These are phyloP conservation scores for Lactifluus pinguis DNA, from an alignment of 768 basidiomycete species.

Conservation along the genomic window DNA sequence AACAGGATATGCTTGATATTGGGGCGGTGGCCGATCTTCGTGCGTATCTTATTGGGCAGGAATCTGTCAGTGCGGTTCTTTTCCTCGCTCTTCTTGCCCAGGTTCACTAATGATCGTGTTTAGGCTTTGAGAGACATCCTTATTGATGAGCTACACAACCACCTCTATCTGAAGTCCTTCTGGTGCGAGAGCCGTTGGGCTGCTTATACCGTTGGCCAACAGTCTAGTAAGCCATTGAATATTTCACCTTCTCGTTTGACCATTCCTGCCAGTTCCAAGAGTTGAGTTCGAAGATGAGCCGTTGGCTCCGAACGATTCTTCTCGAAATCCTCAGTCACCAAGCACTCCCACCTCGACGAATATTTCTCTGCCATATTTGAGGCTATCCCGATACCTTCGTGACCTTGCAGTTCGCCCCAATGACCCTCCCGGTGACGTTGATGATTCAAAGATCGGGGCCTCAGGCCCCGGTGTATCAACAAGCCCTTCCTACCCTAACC, in stretches of 20 bases:
- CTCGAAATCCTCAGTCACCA: conserved; percentile 24
- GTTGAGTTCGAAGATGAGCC: conserved; percentile 55
- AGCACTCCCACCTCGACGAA: conserved; percentile 35
- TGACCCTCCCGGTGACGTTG: conserved; percentile 63
- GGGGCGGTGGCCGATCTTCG: conserved; percentile 89
- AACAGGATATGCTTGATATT: conserved; percentile 87
- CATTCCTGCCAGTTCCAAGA: conserved; percentile 42
- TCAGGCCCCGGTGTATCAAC: conserved; percentile 18
- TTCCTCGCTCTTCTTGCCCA: background rate
- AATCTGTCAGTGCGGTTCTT: conserved; percentile 49
- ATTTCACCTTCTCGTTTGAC: conserved; percentile 5
- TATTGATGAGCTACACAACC: conserved; percentile 90
- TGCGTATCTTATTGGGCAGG: conserved; percentile 76
- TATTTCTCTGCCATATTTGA: conserved; percentile 35
- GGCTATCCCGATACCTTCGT: conserved; percentile 54
- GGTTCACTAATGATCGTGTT: conserved; percentile 2
- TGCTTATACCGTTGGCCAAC: conserved; percentile 72
- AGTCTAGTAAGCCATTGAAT: conserved; percentile 46
- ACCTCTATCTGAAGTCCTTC: conserved; percentile 94
- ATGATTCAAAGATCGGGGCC: conserved; percentile 31
- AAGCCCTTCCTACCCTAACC: conserved; percentile 16
- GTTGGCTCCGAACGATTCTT: conserved; percentile 20
- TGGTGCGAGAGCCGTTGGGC: conserved; percentile 94
- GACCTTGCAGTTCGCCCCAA: conserved; percentile 64
- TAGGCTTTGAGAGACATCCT: conserved; percentile 89